Conservation (phyloP, 306 rosid genomes). For the Lathyrus sativus region DNA sequence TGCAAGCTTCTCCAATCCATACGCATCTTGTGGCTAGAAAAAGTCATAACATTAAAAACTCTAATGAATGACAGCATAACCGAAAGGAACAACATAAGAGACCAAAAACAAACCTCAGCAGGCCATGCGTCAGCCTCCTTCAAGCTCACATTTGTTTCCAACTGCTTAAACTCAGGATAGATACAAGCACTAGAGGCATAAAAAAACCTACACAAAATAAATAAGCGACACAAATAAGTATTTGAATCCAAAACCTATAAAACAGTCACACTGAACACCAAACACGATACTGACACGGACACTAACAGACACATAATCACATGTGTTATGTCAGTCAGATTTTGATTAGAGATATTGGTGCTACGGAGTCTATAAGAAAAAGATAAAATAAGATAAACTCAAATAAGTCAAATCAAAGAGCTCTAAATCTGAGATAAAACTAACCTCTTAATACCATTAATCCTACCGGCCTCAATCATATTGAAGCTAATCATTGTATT, state of each 20-base stretch:
- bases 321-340: too few species aligned
- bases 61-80: slow-evolving; percentile 21
- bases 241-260: neutral
- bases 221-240: neutral
- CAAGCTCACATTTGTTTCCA: slow-evolving; percentile 96
- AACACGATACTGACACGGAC: too few species aligned
- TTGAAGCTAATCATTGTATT: slow-evolving; percentile 99
- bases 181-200: slow-evolving; percentile 99
- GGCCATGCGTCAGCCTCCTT: slow-evolving; percentile 99
- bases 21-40: slow-evolving; percentile 97
- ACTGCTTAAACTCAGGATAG: slow-evolving; percentile 94
- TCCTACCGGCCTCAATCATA: slow-evolving; percentile 92
- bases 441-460: slow-evolving; percentile 86
- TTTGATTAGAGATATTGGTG: too few species aligned
- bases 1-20: slow-evolving; percentile 98
- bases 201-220: slow-evolving; percentile 62
- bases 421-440: slow-evolving; percentile 18
- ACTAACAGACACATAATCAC: too few species aligned
- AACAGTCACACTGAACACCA: too few species aligned
- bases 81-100: slow-evolving; percentile 13
- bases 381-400: too few species aligned
- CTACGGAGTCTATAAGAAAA: too few species aligned
- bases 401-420: neutral
- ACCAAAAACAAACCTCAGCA: slow-evolving; percentile 77
- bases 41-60: slow-evolving; percentile 20